Evolutionary conservation across 768 basidiomycete genomes (phyloP).

Genomic region (Mycena filopes): DNA sequence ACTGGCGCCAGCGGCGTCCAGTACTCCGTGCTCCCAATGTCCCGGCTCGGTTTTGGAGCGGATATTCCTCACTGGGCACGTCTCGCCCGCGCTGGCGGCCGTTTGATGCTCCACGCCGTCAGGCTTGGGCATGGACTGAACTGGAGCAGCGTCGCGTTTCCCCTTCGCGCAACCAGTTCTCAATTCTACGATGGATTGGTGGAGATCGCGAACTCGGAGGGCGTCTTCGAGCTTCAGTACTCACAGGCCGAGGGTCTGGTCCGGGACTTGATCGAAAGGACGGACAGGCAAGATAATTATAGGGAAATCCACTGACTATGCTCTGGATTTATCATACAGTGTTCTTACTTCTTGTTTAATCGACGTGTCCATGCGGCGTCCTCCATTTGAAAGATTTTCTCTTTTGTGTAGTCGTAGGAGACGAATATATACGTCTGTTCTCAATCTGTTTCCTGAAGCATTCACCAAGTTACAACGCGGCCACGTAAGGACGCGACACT

Average conservation of each 20-base stretch:
- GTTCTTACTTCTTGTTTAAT: too few species aligned
- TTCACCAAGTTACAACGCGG: too few species aligned
- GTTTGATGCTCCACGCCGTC: slow-evolving; percentile 12
- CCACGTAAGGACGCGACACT: too few species aligned
- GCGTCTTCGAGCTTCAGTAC: slow-evolving; percentile 1
- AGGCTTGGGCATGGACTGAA: slow-evolving; percentile 10
- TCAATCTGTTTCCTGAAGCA: too few species aligned
- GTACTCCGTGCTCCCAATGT: neutral
- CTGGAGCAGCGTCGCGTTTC: slow-evolving; percentile 5
- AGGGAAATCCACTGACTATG: too few species aligned
- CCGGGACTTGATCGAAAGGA: slow-evolving; percentile 14
- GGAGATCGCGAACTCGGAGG: slow-evolving; percentile 2
- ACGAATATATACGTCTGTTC: too few species aligned
- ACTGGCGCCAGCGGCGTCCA: slow-evolving; percentile 13
- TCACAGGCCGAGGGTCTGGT: slow-evolving; percentile 15
- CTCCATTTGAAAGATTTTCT: too few species aligned
- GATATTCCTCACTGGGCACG: slow-evolving; percentile 18
- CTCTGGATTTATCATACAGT: too few species aligned
- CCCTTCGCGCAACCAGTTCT: slow-evolving; percentile 12
- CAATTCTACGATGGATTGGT: slow-evolving; percentile 10
- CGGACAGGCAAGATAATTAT: too few species aligned
- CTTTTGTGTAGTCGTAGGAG: too few species aligned
- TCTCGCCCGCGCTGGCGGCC: slow-evolving; percentile 9
- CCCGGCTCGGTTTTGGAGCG: neutral
- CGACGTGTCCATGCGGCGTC: too few species aligned